phyloP scores from a whole-genome alignment of 140 eudicot species.

The Senecio squalidus region DNA sequence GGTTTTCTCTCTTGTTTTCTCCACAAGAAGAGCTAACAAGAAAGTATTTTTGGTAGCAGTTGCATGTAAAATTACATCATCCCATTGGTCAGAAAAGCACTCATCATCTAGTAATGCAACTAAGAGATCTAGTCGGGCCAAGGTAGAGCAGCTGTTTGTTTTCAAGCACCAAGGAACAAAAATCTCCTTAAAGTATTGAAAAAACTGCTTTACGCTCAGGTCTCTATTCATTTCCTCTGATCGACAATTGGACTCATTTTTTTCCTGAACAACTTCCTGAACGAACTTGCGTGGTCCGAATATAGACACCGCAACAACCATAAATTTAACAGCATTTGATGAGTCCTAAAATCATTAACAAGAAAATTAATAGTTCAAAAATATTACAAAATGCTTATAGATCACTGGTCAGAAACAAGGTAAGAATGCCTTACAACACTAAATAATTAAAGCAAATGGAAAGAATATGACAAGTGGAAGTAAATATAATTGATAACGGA shows the following conservation, averaged over 20 bases:
- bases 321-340: constrained; percentile 40
- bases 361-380: background rate
- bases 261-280: constrained; percentile 35
- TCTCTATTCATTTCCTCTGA: constrained; percentile 23
- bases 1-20: constrained; percentile 56
- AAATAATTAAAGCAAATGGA: constrained; percentile 36
- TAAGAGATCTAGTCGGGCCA: constrained; percentile 71
- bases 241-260: constrained; percentile 9
- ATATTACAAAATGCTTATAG: background rate
- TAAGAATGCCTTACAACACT: background rate
- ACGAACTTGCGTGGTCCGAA: constrained; percentile 67
- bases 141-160: constrained; percentile 36
- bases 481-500: background rate
- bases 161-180: constrained; percentile 78
- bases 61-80: constrained; percentile 55
- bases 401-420: background rate
- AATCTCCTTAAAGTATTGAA: constrained; percentile 49
- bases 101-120: constrained; percentile 68
- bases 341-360: constrained; percentile 59
- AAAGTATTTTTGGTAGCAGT: constrained; percentile 17
- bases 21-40: constrained; percentile 64
- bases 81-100: constrained; percentile 72
- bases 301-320: constrained; percentile 46
- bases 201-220: constrained; percentile 39
- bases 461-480: constrained; percentile 44